Evolutionary conservation across 1,284 basidiomycete species (phyloP).

Genomic region (Dichomitus squalens): DNA sequence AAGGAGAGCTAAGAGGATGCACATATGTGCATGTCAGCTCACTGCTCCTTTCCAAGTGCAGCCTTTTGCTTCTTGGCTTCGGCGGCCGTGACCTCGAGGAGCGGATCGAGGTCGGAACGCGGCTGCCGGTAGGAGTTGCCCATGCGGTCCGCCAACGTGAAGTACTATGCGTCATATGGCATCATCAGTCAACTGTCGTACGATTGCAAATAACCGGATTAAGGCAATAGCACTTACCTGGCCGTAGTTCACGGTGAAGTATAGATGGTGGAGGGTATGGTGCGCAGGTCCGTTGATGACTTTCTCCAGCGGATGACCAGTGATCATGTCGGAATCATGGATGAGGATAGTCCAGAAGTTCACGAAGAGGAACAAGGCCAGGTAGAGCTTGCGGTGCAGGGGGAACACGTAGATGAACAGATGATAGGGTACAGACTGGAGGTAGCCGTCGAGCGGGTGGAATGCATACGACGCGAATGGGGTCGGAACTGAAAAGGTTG

Average conservation of each 20-base stretch:
- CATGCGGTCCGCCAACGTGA: conserved; percentile 90
- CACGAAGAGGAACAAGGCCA: conserved; percentile 84
- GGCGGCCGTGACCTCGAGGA: conserved; percentile 61
- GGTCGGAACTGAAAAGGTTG: conserved; percentile 76
- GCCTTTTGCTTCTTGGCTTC: conserved; percentile 26
- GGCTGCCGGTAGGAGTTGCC: conserved; percentile 91
- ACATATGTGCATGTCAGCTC: conserved; percentile 2
- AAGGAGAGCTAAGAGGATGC: not conserved
- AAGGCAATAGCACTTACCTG: conserved; percentile 49
- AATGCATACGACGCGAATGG: conserved; percentile 98
- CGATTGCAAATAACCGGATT: not conserved
- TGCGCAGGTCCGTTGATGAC: conserved; percentile 98
- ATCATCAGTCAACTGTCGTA: conserved; percentile 1
- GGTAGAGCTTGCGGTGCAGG: conserved; percentile 82
- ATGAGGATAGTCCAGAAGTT: conserved; percentile 96
- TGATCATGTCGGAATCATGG: conserved; percentile 99
- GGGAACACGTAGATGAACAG: conserved; percentile 93
- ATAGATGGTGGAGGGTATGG: conserved; percentile 95
- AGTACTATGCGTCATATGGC: conserved; percentile 62
- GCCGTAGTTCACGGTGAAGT: conserved; percentile 97
- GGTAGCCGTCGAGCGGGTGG: conserved; percentile 94
- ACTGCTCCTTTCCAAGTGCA: conserved; percentile 25
- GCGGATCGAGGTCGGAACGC: conserved; percentile 80
- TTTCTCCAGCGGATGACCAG: conserved; percentile 87
- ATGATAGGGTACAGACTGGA: conserved; percentile 95